Conservation (phyloP, 108 stramenopile genomes). For the Cyclotella baltica region DNA sequence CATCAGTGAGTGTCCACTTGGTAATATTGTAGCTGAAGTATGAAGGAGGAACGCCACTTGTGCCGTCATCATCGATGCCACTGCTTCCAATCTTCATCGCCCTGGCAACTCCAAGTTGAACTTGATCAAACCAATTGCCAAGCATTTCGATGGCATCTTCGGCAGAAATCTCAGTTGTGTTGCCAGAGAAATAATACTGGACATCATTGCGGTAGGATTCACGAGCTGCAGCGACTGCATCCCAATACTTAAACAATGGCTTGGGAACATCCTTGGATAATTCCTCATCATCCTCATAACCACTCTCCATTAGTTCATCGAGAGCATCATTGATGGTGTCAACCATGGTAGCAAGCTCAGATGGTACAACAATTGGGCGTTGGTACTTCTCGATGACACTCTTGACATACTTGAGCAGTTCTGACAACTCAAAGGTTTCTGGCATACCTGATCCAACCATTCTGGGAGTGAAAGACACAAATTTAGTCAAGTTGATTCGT, state of each 20-base stretch:
- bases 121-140: conserved; percentile 74
- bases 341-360: conserved; percentile 81
- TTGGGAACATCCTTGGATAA: conserved; percentile 73
- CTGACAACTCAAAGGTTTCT: conserved; percentile 90
- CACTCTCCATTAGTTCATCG: conserved; percentile 72
- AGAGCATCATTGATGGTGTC: conserved; percentile 73
- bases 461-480: conserved; percentile 2
- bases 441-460: conserved; percentile 93
- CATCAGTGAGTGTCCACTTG: conserved; percentile 66
- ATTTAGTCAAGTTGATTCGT: not conserved
- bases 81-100: conserved; percentile 83
- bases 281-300: conserved; percentile 73
- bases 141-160: conserved; percentile 70
- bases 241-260: conserved; percentile 93
- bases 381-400: conserved; percentile 75
- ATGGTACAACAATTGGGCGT: conserved; percentile 75
- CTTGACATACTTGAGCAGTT: conserved; percentile 85
- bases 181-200: conserved; percentile 87
- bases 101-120: conserved; percentile 82
- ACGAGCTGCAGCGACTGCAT: conserved; percentile 82
- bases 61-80: conserved; percentile 87
- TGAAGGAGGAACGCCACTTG: conserved; percentile 82
- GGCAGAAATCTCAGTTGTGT: conserved; percentile 66
- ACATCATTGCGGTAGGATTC: conserved; percentile 87
- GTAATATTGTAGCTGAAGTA: conserved; percentile 91